Evolutionary conservation across 768 basidiomycete species (phyloP), one percentile per base, ranked within the genome.

Genomic region (Botryobasidium botryosum): DNA sequence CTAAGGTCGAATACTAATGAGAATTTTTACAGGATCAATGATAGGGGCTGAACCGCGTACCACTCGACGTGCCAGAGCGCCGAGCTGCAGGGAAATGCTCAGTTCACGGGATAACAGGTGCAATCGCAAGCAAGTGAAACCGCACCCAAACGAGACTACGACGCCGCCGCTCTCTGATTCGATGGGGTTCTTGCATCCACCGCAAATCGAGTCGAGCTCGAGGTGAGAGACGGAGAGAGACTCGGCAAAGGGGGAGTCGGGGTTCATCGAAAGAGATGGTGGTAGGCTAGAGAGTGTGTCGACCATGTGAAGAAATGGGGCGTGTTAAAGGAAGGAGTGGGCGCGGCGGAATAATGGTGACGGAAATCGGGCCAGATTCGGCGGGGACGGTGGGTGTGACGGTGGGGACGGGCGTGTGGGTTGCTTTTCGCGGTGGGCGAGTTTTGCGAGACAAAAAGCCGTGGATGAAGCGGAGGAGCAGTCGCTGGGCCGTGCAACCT

Each of bases 81-180:
- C 68, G 86, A 79, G 21, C 88, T 94, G 35, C 21, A 12, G 56
- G 18, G 40, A 27, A 47, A 40, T 42, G 35, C 17, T 21, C 35
- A 32, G 26, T 50, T n/a, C 47, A 44, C 6, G 43, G 23, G 27
- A 45, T 50, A 28, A 18, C 18, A 27, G 52, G 45, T 18, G 6
- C n/a, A 31, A 29, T 28, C 5, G 25, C n/a, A 47, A 23, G 29
- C 8, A 35, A 40, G 39, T 47, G 24, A 23, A 41, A 47, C 39
- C 82, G 59, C 56, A 92, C 88, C 91, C 91, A 58, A 96, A 94
- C 32, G 88, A 85, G 55, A 97, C 91, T 33, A 96, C 90, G 18
- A 92, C 69, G 24, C 84, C 84, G 42, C 81, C 85, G 53, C 72
- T 68, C 55, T 85, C 82, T 50, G 74, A 78, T 18, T 86, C 77